Evolutionary conservation across 2,329 filamentous ascomycete genomes (phyloP).

Genomic region (Emergomyces pasteurianus): DNA sequence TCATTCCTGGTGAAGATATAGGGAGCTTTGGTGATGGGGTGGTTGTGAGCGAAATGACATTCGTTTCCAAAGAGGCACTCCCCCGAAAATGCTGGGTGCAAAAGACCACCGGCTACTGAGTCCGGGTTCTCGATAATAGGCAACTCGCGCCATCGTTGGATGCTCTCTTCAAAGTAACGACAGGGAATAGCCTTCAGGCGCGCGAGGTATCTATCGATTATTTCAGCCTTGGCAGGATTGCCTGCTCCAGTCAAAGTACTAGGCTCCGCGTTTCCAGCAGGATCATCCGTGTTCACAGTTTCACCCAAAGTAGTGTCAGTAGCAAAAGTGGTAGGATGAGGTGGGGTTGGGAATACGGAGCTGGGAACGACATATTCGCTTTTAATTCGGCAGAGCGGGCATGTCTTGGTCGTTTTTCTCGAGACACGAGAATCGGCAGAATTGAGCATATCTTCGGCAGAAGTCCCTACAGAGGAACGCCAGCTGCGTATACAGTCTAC

Average conservation of each 20-base stretch:
- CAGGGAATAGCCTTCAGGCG: conserved; percentile 18
- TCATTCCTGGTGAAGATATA: conserved; percentile 9
- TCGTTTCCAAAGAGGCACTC: conserved; percentile 19
- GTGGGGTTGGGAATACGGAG: conserved; percentile 15
- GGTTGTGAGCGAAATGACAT: conserved; percentile 18
- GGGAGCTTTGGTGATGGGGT: conserved; percentile 9
- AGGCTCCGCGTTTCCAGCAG: not conserved
- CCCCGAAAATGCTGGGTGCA: conserved; percentile 8
- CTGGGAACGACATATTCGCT: conserved; percentile 20
- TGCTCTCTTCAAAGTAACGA: conserved; percentile 13
- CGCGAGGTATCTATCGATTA: conserved; percentile 16
- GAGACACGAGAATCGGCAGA: conserved; percentile 5
- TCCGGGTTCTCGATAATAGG: not conserved
- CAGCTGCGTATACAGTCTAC: conserved; percentile 19
- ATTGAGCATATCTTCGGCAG: conserved; percentile 8
- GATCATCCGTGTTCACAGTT: conserved; percentile 1
- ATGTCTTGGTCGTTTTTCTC: conserved; percentile 16
- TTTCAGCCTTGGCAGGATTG: conserved; percentile 14
- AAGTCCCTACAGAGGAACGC: conserved; percentile 14
- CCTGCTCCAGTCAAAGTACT: not conserved
- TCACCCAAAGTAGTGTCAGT: not conserved
- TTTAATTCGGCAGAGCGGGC: conserved; percentile 18
- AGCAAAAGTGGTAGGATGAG: not conserved
- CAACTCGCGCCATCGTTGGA: conserved; percentile 6
- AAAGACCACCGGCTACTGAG: not conserved